Base-by-base conservation (phyloP, 2,329 filamentous ascomycete genomes). In the Aspergillaceae sp. region DNA sequence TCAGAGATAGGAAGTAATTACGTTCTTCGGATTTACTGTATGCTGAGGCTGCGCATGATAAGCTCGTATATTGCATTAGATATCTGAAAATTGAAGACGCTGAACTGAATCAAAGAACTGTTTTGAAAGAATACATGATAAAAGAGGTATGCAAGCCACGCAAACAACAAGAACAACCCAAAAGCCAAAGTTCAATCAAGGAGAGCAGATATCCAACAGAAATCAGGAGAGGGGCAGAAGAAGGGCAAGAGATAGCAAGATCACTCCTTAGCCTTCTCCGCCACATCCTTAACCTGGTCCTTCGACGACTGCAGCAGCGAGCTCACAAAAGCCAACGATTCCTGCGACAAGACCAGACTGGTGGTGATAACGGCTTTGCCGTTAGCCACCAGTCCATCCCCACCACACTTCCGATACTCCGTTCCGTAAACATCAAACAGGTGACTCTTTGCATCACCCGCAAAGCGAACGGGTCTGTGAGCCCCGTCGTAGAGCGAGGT, bases 301-400 rank as follows among this genome's bases (percentile, higher is more conserved):
- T 84, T 86, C 73, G 83, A 80, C 54, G 71, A 67, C 49, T 75
- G 72, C 42, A 87, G 60, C 55, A 80, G 75, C 44, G 71, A 71
- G 61, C 76, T 76, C 52, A 85, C 58, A 74, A 78, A 84, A 45
- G 69, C 70, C 44, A 86, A 66, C 1, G 79, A 77, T 65, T 88
- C 83, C 53, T 75, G 77, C 42, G 79, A 79, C 42, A 89, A 73
- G 42, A 86, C 75, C 42, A 88, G 71, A 27, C 78, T 76, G 9
- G 85, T 87, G 43, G 77, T 78, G 53, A 88, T 71, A 9, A 80
- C 69, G 7, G 86, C 86, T 74, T 86, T 88, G 59, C 82, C 78
- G 49, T 78, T 77, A 3, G 80, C 77, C n/a, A 87, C 70, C 33
- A 84, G 62, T 40, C 81, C 80, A 30, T 83, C 76, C 4, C 70